Base-by-base conservation (phyloP, 495 filamentous ascomycete genomes). In the Elasticomyces elasticus region DNA sequence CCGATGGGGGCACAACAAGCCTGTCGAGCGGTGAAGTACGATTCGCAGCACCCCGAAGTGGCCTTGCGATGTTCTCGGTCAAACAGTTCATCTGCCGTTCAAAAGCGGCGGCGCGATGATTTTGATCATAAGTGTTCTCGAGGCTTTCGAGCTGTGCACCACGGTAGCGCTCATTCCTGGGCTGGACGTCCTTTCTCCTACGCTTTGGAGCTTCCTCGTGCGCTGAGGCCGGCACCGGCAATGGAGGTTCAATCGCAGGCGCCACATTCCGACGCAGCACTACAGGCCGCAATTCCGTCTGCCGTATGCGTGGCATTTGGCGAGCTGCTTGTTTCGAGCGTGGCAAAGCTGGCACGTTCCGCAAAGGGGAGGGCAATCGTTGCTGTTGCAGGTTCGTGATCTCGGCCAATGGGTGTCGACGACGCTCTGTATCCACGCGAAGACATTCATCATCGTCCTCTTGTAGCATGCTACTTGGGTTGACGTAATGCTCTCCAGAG, bases 91-190 rank as follows among this genome's bases (percentile, higher is more conserved):
- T 52, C 7, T 46, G 33, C 27, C 49, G 62, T 40, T 62, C 52
- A 53, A 71, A 71, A 7, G 64, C 66, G 15, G 57, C 43, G 12
- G 50, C 47, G 10, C 58, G 63, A 51, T 67, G 58, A 1, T 43
- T 46, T 4, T 22, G 33, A 25, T 62, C 56, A 48, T 60, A 66
- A 1, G 60, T 56, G 9, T 47, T 23, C 41, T 70, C 69, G 4
- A 66, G 53, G 15, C 53, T 52, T 44, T 70, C 69, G 13, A 71
- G 49, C 43, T 72, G 69, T 6, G 59, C 68, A 35, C 23, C 40
- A 24, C 49, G 54, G 31, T 51, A 51, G 2, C 11, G 27, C 12
- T 2, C 45, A 15, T 25, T 30, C 17, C 12, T 10, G 2, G 7
- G 42, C 5, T 6, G 42, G 19, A 23, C 24, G 12, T 45, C 5